These are phyloP conservation scores for Aechmea fasciata DNA, from an alignment of 176 grass and related monocot species.

Conservation along the genomic window DNA sequence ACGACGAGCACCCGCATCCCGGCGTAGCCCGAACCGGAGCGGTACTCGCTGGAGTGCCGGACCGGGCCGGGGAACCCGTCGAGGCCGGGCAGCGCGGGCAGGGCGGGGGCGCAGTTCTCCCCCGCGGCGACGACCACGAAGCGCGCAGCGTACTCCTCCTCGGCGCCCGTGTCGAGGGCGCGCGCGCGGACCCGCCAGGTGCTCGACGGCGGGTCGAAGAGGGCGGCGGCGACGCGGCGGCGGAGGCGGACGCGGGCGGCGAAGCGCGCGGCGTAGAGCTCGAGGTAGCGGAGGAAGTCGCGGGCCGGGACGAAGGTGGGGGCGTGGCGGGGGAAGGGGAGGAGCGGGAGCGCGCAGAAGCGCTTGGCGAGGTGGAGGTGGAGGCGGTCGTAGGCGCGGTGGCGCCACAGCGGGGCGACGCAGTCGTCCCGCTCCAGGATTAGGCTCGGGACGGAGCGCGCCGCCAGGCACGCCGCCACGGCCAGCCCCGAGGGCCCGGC, in stretches of 20 bases:
- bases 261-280: conserved; percentile 46
- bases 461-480: conserved; percentile 49
- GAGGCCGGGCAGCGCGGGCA: conserved; percentile 60
- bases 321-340: conserved; percentile 22
- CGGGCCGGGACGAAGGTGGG: conserved; percentile 45
- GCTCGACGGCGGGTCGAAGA: conserved; percentile 12
- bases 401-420: conserved; percentile 61
- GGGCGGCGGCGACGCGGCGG: conserved; percentile 35
- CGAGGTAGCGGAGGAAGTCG: conserved; percentile 58
- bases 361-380: conserved; percentile 67
- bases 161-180: background rate
- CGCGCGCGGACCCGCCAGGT: conserved; percentile 41
- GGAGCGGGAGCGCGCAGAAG: conserved; percentile 47
- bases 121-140: conserved; percentile 66
- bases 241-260: conserved; percentile 21
- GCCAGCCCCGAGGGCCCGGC: conserved; percentile 72
- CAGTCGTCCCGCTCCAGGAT: conserved; percentile 79
- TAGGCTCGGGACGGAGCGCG: conserved; percentile 27
- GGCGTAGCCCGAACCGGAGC: conserved; percentile 8
- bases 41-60: conserved; percentile 55
- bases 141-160: conserved; percentile 29
- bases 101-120: conserved; percentile 52
- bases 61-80: conserved; percentile 35
- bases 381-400: conserved; percentile 57
- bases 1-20: conserved; percentile 71